These are phyloP conservation scores for Microbotryum saponariae DNA, from an alignment of 1,284 basidiomycete genomes.

Conservation along the genomic window DNA sequence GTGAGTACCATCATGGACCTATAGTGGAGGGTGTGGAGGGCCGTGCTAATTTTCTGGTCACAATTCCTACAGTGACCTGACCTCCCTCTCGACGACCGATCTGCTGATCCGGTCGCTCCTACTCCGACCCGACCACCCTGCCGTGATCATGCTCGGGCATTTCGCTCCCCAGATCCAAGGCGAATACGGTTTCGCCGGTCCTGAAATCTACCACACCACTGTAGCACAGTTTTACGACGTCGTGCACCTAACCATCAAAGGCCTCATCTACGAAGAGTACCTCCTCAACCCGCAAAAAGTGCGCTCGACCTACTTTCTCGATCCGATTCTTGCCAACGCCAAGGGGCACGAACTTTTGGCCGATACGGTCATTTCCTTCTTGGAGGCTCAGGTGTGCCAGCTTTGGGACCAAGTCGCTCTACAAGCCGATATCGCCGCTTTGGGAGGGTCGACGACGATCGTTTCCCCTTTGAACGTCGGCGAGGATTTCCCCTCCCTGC, in stretches of 20 bases:
- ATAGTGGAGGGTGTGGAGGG: background rate
- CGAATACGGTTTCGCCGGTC: slow-evolving; percentile 70
- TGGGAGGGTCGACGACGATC: slow-evolving; percentile 27
- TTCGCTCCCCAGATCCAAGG: slow-evolving; percentile 76
- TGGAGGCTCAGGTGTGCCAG: slow-evolving; percentile 75
- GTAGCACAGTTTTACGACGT: slow-evolving; percentile 94
- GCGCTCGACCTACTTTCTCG: slow-evolving; percentile 61
- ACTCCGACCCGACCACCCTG: slow-evolving; percentile 75
- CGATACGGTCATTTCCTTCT: slow-evolving; percentile 76
- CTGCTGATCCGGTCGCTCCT: slow-evolving; percentile 82
- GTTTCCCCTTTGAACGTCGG: slow-evolving; percentile 24
- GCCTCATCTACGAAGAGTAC: slow-evolving; percentile 71
- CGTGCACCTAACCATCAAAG: slow-evolving; percentile 78
- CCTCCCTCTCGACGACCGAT: slow-evolving; percentile 75
- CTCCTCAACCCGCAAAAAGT: slow-evolving; percentile 63
- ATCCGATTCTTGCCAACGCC: slow-evolving; percentile 71
- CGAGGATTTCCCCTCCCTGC: slow-evolving; percentile 34
- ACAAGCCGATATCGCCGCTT: slow-evolving; percentile 42
- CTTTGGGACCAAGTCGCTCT: slow-evolving; percentile 69
- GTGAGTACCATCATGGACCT: slow-evolving; percentile 47
- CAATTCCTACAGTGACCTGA: slow-evolving; percentile 51
- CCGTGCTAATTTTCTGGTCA: background rate
- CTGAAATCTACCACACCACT: slow-evolving; percentile 74
- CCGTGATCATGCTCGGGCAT: slow-evolving; percentile 82
- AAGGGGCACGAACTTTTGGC: slow-evolving; percentile 73